These are phyloP conservation scores for Podaxis pistillaris DNA, from an alignment of 768 basidiomycete genomes.

Conservation along the genomic window DNA sequence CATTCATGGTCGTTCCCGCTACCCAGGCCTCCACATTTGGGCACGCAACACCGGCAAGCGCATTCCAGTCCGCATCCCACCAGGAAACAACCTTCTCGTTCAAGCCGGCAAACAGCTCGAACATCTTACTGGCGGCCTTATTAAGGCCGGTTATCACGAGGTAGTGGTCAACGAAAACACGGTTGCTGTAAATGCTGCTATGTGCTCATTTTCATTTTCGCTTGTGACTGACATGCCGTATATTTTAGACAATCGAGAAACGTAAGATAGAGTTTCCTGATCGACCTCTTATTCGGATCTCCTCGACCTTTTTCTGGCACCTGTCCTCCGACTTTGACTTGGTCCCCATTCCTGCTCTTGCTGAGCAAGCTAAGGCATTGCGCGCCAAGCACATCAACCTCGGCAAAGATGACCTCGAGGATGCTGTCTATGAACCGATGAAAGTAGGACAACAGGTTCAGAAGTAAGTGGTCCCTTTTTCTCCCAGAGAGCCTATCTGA, in stretches of 20 bases:
- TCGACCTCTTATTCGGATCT: slow-evolving; percentile 92
- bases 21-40: slow-evolving; percentile 92
- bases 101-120: slow-evolving; percentile 97
- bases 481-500: slow-evolving; percentile 4
- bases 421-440: slow-evolving; percentile 61
- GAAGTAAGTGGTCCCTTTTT: slow-evolving; percentile 45
- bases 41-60: slow-evolving; percentile 91
- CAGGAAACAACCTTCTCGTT: slow-evolving; percentile 79
- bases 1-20: slow-evolving; percentile 85
- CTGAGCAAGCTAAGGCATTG: slow-evolving; percentile 43
- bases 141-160: slow-evolving; percentile 94
- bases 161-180: slow-evolving; percentile 88
- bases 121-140: slow-evolving; percentile 77
- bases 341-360: slow-evolving; percentile 57
- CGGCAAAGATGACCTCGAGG: slow-evolving; percentile 41
- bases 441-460: slow-evolving; percentile 90
- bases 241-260: slow-evolving; percentile 55
- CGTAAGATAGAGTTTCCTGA: slow-evolving; percentile 58
- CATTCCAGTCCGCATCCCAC: slow-evolving; percentile 83
- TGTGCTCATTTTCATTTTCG: neutral
- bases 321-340: slow-evolving; percentile 83
- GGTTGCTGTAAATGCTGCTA: slow-evolving; percentile 48
- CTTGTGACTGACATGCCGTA: neutral
- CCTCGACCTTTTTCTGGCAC: slow-evolving; percentile 96
- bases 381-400: slow-evolving; percentile 37